Base-by-base conservation (phyloP, 257 asterid genomes). In the Fraxinus cuspidata region DNA sequence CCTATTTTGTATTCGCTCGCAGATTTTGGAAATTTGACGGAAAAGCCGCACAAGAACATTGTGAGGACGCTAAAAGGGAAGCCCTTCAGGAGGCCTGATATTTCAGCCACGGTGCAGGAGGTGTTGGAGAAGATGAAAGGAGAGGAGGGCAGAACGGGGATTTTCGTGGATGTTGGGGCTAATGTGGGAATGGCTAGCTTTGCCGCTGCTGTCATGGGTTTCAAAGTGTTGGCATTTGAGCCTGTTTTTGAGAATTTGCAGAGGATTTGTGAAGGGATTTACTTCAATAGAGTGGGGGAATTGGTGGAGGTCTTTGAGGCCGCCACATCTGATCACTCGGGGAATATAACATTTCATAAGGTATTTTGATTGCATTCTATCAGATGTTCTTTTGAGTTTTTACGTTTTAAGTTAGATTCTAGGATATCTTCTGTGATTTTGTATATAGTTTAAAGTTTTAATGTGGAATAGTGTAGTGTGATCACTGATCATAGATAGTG, bases 211-310 rank as follows among this genome's bases (percentile, higher is more conserved):
- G 95, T 90, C 0, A 96, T 92, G 99, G 99, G 99, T 67, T 93
- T 96, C 76, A 90, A 73, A 82, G 99, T 96, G 73, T 27, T 96
- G 78, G 97, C 99, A 0, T 96, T 93, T 75, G 99, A 96, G 85
- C 99, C 99, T n/a, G 97, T 96, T 78, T 87, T 92, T 38, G 99
- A 96, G 90, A 94, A 96, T 81, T 82, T 96, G 88, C 99, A 96
- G 90, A 91, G 88, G 92, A 88, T 96, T 73, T 96, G 98, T 63
- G 98, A 96, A 19, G 98, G 99, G 82, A 47, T 92, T 86, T 94
- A 89, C 79, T 93, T 96, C 80, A 94, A 96, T 77, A 81, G 97
- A 76, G 92, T 91, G 75, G 93, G 85, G 75, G 89, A 90, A 34
- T 79, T 88, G 82, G 88, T 96, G 15, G 88, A 94, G 84, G 83